A percentile compares a stretch with the other conserved stretches of the same genome.
Conservation (phyloP, 78 protist genomes). For the Goniomonas avonlea region DNA sequence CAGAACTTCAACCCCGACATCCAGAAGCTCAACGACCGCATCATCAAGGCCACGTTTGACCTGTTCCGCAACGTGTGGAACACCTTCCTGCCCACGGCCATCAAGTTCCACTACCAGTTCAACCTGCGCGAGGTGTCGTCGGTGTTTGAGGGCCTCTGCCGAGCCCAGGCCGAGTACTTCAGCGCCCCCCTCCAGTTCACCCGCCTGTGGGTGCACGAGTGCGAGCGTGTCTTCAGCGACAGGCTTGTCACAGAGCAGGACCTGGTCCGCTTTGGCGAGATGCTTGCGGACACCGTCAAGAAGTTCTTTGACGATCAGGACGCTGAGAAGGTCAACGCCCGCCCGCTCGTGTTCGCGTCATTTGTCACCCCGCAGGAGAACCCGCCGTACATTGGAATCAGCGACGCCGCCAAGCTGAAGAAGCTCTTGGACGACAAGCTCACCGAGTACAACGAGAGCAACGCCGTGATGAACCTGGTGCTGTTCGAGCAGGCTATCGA, state of each 20-base stretch:
- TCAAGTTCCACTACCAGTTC: constrained; percentile 85
- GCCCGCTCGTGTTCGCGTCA: constrained; percentile 6
- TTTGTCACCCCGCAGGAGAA: neutral
- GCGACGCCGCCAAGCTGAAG: neutral
- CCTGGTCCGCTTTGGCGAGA: neutral
- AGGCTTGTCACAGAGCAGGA: constrained; percentile 44
- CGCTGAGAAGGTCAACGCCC: constrained; percentile 1
- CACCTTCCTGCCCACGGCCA: constrained; percentile 57
- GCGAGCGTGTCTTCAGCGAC: constrained; percentile 63
- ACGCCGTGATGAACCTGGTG: constrained; percentile 57
- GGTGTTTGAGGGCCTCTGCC: constrained; percentile 36
- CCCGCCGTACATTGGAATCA: constrained; percentile 7
- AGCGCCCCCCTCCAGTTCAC: neutral
- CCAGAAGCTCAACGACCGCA: neutral
- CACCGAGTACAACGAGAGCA: constrained; percentile 44
- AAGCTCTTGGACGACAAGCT: constrained; percentile 28
- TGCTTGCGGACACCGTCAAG: neutral
- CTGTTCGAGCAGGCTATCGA: constrained; percentile 66
- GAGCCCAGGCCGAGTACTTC: neutral
- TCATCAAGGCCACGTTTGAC: constrained; percentile 37
- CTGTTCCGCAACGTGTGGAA: constrained; percentile 48
- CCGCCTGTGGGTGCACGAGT: constrained; percentile 63
- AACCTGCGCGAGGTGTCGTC: constrained; percentile 53
- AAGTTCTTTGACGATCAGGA: neutral
- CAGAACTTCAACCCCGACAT: neutral